These are phyloP conservation scores for Boletellus deceptivus DNA, from an alignment of 1,284 basidiomycete genomes.

Conservation along the genomic window DNA sequence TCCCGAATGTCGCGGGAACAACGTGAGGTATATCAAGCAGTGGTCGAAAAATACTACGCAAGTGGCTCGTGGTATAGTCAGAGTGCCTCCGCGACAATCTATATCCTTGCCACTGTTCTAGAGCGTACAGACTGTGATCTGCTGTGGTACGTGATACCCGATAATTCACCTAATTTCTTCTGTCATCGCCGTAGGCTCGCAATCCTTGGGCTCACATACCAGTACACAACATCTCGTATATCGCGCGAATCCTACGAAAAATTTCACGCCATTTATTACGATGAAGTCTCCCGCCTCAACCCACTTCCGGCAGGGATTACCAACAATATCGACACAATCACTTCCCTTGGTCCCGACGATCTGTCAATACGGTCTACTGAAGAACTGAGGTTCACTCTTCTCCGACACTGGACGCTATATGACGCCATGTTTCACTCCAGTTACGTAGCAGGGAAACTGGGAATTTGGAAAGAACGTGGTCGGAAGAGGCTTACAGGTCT, in stretches of 20 bases:
- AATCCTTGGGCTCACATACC: constrained; percentile 90
- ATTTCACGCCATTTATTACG: constrained; percentile 74
- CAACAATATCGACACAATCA: constrained; percentile 43
- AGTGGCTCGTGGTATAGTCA: constrained; percentile 88
- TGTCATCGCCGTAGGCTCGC: constrained; percentile 64
- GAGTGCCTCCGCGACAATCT: constrained; percentile 86
- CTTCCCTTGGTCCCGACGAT: constrained; percentile 73
- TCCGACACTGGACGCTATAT: constrained; percentile 97
- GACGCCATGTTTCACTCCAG: constrained; percentile 97
- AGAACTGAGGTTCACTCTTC: constrained; percentile 91
- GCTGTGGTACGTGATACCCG: constrained; percentile 63
- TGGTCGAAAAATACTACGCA: constrained; percentile 81
- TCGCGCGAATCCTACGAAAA: constrained; percentile 84
- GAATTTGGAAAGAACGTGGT: constrained; percentile 95
- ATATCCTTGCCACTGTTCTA: constrained; percentile 84
- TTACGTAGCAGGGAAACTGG: constrained; percentile 93
- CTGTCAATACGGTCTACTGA: constrained; percentile 76
- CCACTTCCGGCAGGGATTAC: constrained; percentile 46
- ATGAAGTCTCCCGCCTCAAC: constrained; percentile 90
- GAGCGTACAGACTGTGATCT: constrained; percentile 93
- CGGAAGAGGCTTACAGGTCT: constrained; percentile 86
- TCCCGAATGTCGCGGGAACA: constrained; percentile 67
- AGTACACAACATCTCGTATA: constrained; percentile 87
- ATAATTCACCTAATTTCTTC: background rate
- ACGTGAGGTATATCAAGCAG: constrained; percentile 57